Evolutionary conservation across 2,329 filamentous ascomycete genomes (phyloP).

Genomic region (Thermothelomyces thermophilus): DNA sequence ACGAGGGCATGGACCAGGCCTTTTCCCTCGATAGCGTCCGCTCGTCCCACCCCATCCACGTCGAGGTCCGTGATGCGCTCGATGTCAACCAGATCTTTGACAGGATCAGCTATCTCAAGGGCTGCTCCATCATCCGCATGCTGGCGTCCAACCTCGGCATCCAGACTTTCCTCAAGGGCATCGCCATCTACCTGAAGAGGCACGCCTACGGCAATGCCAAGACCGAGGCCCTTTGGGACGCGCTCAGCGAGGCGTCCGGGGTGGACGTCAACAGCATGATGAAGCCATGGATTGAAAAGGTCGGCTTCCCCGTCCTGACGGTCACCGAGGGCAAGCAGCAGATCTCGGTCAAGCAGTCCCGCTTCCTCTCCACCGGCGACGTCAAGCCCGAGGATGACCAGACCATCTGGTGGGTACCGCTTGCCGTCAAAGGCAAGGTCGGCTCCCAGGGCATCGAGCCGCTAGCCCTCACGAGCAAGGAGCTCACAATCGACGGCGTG

Average conservation of each 20-base stretch:
- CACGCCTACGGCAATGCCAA: conserved; percentile 87
- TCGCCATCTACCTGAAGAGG: conserved; percentile 80
- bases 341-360: conserved; percentile 74
- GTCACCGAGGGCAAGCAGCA: conserved; percentile 77
- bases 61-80: conserved; percentile 84
- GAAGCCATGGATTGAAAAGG: conserved; percentile 91
- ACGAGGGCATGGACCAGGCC: conserved; percentile 87
- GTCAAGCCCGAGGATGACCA: conserved; percentile 85
- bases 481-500: conserved; percentile 67
- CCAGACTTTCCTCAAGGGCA: conserved; percentile 83
- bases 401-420: conserved; percentile 92
- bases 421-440: conserved; percentile 72
- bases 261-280: conserved; percentile 83
- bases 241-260: conserved; percentile 79
- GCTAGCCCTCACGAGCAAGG: conserved; percentile 66
- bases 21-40: conserved; percentile 85
- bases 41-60: conserved; percentile 92
- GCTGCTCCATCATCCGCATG: conserved; percentile 95
- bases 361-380: conserved; percentile 88
- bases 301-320: conserved; percentile 87
- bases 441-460: conserved; percentile 56
- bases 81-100: conserved; percentile 99
- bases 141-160: conserved; percentile 82
- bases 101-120: conserved; percentile 92
- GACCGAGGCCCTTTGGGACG: conserved; percentile 85